Conservation (phyloP, 768 basidiomycete species). For the Agaricus blazei region DNA sequence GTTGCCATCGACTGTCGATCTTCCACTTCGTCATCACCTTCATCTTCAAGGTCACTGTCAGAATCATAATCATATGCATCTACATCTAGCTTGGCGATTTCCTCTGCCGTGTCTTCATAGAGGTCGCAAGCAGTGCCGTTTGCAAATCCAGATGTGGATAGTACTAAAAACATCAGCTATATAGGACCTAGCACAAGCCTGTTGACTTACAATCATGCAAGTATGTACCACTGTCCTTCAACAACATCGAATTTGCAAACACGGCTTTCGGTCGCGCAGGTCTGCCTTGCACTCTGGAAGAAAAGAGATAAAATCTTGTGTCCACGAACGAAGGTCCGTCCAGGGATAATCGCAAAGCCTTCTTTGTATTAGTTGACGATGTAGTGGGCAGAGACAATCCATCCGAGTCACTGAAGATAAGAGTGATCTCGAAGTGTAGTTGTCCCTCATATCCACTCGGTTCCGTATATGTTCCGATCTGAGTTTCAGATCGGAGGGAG, state of each 20-base stretch:
- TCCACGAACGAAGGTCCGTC: conserved; percentile 7
- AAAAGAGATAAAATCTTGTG: conserved; percentile 12
- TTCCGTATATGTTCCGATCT: neutral
- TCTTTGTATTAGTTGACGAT: neutral
- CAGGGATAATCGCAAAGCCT: neutral
- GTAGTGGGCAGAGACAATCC: conserved; percentile 1
- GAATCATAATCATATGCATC: conserved; percentile 9
- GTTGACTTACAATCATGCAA: conserved; percentile 4
- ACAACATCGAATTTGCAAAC: conserved; percentile 4
- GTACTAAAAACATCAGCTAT: neutral
- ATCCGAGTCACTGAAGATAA: neutral
- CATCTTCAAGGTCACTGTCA: conserved; percentile 10
- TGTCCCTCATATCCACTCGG: neutral
- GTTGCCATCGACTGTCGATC: neutral
- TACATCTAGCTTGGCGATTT: conserved; percentile 1
- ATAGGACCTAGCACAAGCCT: neutral
- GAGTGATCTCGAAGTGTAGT: neutral
- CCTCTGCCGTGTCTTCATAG: neutral
- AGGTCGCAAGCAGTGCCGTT: conserved; percentile 5
- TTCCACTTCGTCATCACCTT: neutral
- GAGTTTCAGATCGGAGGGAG: neutral
- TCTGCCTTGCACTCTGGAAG: neutral
- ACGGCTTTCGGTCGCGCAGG: neutral
- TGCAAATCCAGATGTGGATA: neutral
- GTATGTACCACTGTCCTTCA: neutral